These are phyloP conservation scores for Penicillium soppii DNA, from an alignment of 495 filamentous ascomycete genomes.

Conservation along the genomic window DNA sequence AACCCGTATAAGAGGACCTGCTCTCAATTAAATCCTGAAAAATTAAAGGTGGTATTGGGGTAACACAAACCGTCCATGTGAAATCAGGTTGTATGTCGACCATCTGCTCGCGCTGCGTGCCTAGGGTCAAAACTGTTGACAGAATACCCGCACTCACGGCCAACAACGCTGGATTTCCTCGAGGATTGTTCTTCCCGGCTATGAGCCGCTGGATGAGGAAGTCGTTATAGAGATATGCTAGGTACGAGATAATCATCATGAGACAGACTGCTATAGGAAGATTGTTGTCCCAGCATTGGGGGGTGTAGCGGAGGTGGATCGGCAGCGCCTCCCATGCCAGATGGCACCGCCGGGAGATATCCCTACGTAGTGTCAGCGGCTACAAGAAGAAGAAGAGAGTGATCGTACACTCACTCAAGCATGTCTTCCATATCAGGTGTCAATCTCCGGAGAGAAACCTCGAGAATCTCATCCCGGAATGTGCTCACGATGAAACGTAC, in stretches of 20 bases:
- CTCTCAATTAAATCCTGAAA: background rate
- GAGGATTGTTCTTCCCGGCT: conserved; percentile 32
- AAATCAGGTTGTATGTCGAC: conserved; percentile 29
- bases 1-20: conserved; percentile 45
- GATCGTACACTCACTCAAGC: conserved; percentile 15
- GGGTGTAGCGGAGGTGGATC: conserved; percentile 32
- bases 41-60: background rate
- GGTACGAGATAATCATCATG: conserved; percentile 34
- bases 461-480: conserved; percentile 58
- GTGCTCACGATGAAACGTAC: conserved; percentile 45
- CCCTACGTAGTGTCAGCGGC: conserved; percentile 16
- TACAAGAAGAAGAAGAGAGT: background rate
- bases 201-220: conserved; percentile 47
- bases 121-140: conserved; percentile 37
- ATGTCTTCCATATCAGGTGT: conserved; percentile 28
- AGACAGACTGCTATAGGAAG: conserved; percentile 23
- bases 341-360: conserved; percentile 37
- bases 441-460: conserved; percentile 45
- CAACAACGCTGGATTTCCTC: conserved; percentile 33
- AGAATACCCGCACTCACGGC: conserved; percentile 37
- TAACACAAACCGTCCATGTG: conserved; percentile 22
- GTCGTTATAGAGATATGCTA: conserved; percentile 43
- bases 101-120: conserved; percentile 39
- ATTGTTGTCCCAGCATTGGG: conserved; percentile 21
- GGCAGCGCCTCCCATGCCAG: conserved; percentile 36